Evolutionary conservation across 2,329 filamentous ascomycete genomes (phyloP).

Genomic region (Mycosphaerelloides madeirae): DNA sequence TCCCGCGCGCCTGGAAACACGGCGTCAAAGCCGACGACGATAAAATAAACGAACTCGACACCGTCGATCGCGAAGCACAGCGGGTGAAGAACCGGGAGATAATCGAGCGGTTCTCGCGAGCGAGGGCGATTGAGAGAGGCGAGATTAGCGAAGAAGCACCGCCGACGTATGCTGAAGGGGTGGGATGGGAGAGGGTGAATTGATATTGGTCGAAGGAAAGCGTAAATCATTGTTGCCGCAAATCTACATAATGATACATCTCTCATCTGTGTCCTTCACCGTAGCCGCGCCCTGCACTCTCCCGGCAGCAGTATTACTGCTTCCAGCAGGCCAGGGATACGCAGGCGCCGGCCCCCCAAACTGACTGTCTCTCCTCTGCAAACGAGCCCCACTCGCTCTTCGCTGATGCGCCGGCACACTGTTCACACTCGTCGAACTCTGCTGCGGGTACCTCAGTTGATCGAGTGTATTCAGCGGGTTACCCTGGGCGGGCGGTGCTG

Average conservation of each 20-base stretch:
- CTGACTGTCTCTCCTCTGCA: conserved; percentile 19
- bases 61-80: conserved; percentile 12
- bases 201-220: too few species aligned
- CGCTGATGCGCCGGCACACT: conserved; percentile 9
- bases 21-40: conserved; percentile 21
- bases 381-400: conserved; percentile 14
- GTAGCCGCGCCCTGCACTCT: conserved; percentile 19
- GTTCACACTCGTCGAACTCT: conserved; percentile 17
- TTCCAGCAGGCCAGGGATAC: conserved; percentile 3
- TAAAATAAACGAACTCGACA: conserved; percentile 12
- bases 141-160: conserved; percentile 8
- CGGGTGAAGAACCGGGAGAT: conserved; percentile 13
- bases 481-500: conserved; percentile 27
- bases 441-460: conserved; percentile 25
- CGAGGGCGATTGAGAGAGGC: conserved; percentile 14
- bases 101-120: conserved; percentile 17
- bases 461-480: conserved; percentile 33
- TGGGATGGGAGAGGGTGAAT: neutral
- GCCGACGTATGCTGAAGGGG: neutral
- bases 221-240: too few species aligned
- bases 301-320: too few species aligned
- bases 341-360: conserved; percentile 10
- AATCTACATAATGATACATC: conserved; percentile 8
- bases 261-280: conserved; percentile 37
- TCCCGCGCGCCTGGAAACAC: conserved; percentile 23